Base-by-base conservation (phyloP, 2,329 filamentous ascomycete genomes). In the Simplicillium sp. region DNA sequence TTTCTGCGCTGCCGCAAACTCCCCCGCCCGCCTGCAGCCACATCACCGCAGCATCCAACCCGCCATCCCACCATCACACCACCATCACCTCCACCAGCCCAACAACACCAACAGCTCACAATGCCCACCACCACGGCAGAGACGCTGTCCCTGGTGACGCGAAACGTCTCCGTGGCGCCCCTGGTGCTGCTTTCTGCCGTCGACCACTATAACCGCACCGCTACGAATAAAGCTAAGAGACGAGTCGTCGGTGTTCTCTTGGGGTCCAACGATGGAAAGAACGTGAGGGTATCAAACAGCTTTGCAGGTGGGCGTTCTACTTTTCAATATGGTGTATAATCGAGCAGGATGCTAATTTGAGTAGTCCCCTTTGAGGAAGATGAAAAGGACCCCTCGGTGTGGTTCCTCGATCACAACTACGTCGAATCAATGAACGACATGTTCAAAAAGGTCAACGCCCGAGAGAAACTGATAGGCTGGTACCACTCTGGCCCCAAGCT, bases 371-470 rank as follows among this genome's bases (percentile, higher is more conserved):
- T 98, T 58, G 92, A 98, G 66, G 92, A 98, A 70, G 92, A 98
- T 62, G 92, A 96, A 57, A 95, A 94, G 68, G 89, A 98, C 61
- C 90, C 90, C 3, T 94, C 90, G 29, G 92, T 98, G 60, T 98
- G 92, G 92, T 98, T 97, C 62, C 70, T 98, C 50, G 92, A 98
- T 64, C 92, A 98, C 75, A 97, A 97, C 76, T 98, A 96, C 58
- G 86, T 98, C 64, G 92, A 98, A 67, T 87, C 84, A 54, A 98
- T 98, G 92, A 94, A 92, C 69, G 92, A 97, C 66, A 98, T 98
- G 92, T 98, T 98, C 77, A 98, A 98, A 75, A 97, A 97, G 71
- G 89, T 98, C 74, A 98, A 98, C 70, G 92, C 92, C 46, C 76
- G 87, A 49, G 92, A 98, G 71, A 97, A 97, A 80, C 77, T 98